A percentile compares a stretch with the other conserved stretches of the same genome.
Evolutionary conservation across 345 rosid species (phyloP).

Genomic region (Durio zibethinus): DNA sequence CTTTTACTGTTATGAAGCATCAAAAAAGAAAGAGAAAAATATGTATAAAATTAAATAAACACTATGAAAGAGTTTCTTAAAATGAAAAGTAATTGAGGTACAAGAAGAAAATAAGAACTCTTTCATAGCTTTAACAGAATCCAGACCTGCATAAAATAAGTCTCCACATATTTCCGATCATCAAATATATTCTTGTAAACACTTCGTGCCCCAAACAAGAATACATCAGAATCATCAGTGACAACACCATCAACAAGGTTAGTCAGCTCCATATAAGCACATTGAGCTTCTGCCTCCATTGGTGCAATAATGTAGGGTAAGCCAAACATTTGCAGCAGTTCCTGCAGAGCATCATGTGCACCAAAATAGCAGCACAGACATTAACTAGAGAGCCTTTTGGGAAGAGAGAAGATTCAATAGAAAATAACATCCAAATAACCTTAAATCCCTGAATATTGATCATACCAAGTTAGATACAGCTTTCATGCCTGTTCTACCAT

Average conservation of each 20-base stretch:
- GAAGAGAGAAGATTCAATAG: neutral
- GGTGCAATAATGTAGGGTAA: slow-evolving; percentile 94
- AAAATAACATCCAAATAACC: slow-evolving; percentile 1
- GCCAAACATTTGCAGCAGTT: slow-evolving; percentile 96
- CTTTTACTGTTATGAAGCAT: neutral
- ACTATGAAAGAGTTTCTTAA: neutral
- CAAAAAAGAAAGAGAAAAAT: neutral
- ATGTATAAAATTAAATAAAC: neutral
- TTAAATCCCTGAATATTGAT: neutral
- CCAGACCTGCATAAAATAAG: slow-evolving; percentile 82
- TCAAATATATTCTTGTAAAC: slow-evolving; percentile 97
- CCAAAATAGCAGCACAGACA: neutral
- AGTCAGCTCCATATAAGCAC: slow-evolving; percentile 82
- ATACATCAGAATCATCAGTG: slow-evolving; percentile 95
- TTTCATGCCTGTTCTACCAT: neutral
- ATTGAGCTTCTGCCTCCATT: slow-evolving; percentile 99
- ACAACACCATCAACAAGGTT: slow-evolving; percentile 94
- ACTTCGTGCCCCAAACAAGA: slow-evolving; percentile 84
- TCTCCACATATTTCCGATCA: slow-evolving; percentile 96
- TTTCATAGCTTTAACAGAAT: neutral
- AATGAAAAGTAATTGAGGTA: neutral
- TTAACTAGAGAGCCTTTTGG: neutral
- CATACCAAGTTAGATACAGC: neutral
- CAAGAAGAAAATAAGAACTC: neutral
- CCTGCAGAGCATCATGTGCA: slow-evolving; percentile 40